A percentile compares a stretch with the other conserved stretches of the same genome.
Conservation (phyloP, 2,329 filamentous ascomycete genomes). For the Volutella citrinella region DNA sequence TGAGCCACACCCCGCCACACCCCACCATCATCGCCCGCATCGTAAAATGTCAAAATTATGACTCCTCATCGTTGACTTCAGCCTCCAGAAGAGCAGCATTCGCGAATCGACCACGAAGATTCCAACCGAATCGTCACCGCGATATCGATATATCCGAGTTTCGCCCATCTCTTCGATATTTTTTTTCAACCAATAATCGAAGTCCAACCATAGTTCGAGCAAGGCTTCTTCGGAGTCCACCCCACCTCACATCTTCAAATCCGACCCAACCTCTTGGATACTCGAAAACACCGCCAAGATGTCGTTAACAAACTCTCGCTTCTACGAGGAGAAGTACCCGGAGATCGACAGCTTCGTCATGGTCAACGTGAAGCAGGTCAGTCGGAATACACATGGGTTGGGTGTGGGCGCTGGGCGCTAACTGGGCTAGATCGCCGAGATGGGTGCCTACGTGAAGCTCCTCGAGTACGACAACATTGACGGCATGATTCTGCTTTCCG, state of each 20-base stretch:
- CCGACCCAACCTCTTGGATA: constrained; percentile 20
- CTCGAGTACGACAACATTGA: constrained; percentile 99
- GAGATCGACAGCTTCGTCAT: constrained; percentile 99
- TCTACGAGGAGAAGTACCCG: constrained; percentile 91
- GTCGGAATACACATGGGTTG: constrained; percentile 24
- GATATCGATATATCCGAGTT: constrained; percentile 3
- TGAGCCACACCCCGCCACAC: constrained; percentile 38
- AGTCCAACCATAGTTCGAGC: too few species aligned
- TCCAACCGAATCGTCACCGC: constrained; percentile 9
- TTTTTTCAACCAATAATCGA: too few species aligned
- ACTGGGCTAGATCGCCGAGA: constrained; percentile 80
- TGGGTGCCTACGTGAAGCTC: constrained; percentile 99
- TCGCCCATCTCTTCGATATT: too few species aligned
- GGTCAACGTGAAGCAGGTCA: constrained; percentile 98
- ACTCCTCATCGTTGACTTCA: constrained; percentile 31
- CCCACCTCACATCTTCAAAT: constrained; percentile 29
- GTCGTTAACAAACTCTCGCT: constrained; percentile 95
- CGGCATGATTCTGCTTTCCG: constrained; percentile 98
- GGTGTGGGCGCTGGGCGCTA: constrained; percentile 16
- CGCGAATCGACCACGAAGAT: constrained; percentile 19
- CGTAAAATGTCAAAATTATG: constrained; percentile 44
- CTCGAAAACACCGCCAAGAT: constrained; percentile 59
- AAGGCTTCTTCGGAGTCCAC: constrained; percentile 27
- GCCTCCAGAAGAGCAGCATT: constrained; percentile 19
- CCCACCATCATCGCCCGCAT: constrained; percentile 36